Percentiles rank a stretch among this genome's conserved stretches.
Evolutionary conservation across 75 land plant species (phyloP).

Genomic region (Picea sitchensis): DNA sequence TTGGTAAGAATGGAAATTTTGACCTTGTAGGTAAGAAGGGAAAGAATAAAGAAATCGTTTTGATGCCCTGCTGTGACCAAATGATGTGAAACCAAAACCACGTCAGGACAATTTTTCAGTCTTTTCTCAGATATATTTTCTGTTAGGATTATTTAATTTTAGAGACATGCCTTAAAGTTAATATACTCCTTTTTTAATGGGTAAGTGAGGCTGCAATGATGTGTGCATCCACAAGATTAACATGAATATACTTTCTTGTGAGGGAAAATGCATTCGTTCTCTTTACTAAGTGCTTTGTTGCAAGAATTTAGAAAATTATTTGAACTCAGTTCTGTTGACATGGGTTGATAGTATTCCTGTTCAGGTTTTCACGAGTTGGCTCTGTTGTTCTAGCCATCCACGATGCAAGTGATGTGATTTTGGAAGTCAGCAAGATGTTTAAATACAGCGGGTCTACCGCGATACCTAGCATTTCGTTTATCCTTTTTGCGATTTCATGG

Average conservation of each 20-base stretch:
- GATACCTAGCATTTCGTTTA: conserved; percentile 30
- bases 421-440: conserved; percentile 39
- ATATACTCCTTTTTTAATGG: neutral
- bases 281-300: neutral
- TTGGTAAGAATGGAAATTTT: neutral
- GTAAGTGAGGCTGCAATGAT: neutral
- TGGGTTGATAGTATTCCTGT: conserved; percentile 1
- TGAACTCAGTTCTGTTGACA: neutral
- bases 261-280: neutral
- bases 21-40: neutral
- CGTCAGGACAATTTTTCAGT: neutral
- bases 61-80: neutral
- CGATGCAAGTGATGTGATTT: conserved; percentile 40
- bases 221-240: neutral
- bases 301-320: neutral
- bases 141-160: neutral
- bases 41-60: neutral
- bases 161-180: neutral
- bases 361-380: conserved; percentile 49
- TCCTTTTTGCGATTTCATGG: conserved; percentile 41
- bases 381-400: conserved; percentile 44
- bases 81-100: neutral
- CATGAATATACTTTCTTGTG: neutral
- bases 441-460: conserved; percentile 30
- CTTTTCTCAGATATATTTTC: neutral